These are phyloP conservation scores for Lipomyces yamadae DNA, from an alignment of 805 yeast species.

Conservation along the genomic window DNA sequence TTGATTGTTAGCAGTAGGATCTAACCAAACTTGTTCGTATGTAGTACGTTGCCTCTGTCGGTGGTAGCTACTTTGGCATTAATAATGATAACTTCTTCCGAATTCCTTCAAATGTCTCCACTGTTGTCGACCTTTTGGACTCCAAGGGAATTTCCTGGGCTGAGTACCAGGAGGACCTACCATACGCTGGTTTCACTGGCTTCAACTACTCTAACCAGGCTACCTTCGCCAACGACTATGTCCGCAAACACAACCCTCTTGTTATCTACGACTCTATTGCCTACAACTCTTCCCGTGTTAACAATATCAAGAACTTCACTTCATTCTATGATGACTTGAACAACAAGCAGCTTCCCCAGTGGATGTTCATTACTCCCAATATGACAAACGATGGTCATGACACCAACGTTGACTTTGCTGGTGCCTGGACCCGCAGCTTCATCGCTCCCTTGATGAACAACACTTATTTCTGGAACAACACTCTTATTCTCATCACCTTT, in stretches of 20 bases:
- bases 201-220: constrained; percentile 53
- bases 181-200: constrained; percentile 59
- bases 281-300: constrained; percentile 47
- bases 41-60: constrained; percentile 53
- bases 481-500: constrained; percentile 55
- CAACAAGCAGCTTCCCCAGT: constrained; percentile 55
- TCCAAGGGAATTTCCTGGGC: constrained; percentile 56
- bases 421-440: constrained; percentile 54
- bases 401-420: constrained; percentile 53
- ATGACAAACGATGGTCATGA: constrained; percentile 61
- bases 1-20: no score
- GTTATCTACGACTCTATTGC: constrained; percentile 51
- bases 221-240: constrained; percentile 53
- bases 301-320: constrained; percentile 56
- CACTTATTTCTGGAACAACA: constrained; percentile 54
- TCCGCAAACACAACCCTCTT: constrained; percentile 60
- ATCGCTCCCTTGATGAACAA: constrained; percentile 51
- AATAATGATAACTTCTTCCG: constrained; percentile 53
- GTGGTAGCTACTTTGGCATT: constrained; percentile 59
- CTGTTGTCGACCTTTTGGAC: constrained; percentile 56
- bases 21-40: neutral
- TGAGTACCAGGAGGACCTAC: constrained; percentile 59
- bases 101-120: constrained; percentile 55
- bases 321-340: constrained; percentile 51
- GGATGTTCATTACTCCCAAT: constrained; percentile 59